Conservation (phyloP, 202 grass and related monocot species). For the Panicum hallii region DNA sequence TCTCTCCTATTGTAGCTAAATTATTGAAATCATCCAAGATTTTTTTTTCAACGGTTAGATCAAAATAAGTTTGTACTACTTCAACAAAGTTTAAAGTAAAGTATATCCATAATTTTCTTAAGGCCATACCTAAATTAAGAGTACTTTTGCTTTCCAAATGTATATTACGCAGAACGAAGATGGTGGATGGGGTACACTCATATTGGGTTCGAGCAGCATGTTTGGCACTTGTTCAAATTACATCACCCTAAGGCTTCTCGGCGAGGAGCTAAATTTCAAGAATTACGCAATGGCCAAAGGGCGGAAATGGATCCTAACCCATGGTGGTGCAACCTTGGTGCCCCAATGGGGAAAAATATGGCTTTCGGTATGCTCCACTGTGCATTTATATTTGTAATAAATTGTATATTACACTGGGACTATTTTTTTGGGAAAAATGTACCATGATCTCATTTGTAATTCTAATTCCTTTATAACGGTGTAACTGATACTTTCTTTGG, state of each 20-base stretch:
- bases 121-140: neutral
- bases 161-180: constrained; percentile 43
- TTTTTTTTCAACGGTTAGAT: no score
- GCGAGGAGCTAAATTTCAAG: neutral
- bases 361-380: constrained; percentile 29
- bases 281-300: neutral
- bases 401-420: neutral
- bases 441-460: no score
- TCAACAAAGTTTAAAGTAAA: neutral
- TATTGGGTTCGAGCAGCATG: constrained; percentile 44
- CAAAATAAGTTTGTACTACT: no score
- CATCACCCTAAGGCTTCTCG: constrained; percentile 39
- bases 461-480: neutral
- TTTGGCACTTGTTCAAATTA: constrained; percentile 54
- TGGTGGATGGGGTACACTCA: constrained; percentile 36
- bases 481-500: neutral
- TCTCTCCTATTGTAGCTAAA: neutral
- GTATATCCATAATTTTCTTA: neutral
- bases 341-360: constrained; percentile 60
- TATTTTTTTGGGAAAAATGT: no score
- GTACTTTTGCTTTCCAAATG: neutral
- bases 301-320: constrained; percentile 36
- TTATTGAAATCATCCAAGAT: no score
- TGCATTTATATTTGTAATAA: neutral
- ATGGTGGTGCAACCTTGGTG: constrained; percentile 33